phyloP scores from a whole-genome alignment of 73 alveolate genomes.

The Stentor roeselii region DNA sequence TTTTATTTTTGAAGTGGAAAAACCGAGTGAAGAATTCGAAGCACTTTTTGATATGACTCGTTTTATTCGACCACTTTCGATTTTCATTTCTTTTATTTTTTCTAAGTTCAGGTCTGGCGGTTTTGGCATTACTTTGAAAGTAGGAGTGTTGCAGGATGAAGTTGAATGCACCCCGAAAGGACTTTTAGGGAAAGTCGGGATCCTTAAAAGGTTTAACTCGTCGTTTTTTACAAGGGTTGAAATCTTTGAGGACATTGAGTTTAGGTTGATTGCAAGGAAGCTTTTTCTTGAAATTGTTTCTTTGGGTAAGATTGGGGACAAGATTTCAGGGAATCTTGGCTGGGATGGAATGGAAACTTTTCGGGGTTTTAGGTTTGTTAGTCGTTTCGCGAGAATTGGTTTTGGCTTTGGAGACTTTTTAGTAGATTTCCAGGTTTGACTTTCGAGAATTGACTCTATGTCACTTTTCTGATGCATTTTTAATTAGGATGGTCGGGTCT shows the following conservation, averaged over 20 bases:
- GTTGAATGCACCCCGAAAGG: neutral
- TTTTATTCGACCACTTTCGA: neutral
- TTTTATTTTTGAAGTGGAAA: too few species aligned
- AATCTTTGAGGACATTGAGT: neutral
- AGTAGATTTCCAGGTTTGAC: neutral
- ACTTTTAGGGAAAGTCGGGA: conserved; percentile 19
- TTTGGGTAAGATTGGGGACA: too few species aligned
- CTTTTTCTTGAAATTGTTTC: neutral
- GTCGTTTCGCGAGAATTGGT: neutral
- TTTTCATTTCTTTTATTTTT: neutral
- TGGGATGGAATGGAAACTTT: neutral
- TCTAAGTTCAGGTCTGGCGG: neutral
- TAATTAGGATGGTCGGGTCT: too few species aligned
- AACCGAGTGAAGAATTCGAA: neutral
- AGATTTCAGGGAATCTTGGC: too few species aligned
- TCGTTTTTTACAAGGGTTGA: neutral
- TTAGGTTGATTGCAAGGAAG: neutral
- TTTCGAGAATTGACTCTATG: neutral
- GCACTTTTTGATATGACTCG: neutral
- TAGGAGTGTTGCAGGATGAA: neutral
- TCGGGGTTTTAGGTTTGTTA: neutral
- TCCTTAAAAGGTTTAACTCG: neutral
- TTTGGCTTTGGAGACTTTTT: neutral
- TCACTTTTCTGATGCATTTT: neutral
- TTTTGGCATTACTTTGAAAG: neutral